Evolutionary conservation across 2,329 filamentous ascomycete genomes (phyloP).

Genomic region (Hypocrella siamensis): DNA sequence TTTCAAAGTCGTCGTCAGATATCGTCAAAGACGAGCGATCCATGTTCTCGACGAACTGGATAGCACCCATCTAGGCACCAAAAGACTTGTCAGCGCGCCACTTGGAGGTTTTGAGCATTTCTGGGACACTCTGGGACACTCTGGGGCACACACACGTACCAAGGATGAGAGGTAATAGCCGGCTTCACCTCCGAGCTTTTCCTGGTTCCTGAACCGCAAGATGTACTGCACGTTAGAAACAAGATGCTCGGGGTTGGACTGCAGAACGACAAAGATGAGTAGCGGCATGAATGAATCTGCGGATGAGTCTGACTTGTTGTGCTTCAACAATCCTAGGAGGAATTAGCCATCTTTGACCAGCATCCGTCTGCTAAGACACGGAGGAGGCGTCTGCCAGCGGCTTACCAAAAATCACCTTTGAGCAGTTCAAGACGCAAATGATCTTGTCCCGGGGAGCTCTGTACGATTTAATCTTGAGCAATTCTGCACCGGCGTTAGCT

Average conservation of each 20-base stretch:
- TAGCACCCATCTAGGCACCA: constrained; percentile 57
- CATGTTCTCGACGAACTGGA: constrained; percentile 93
- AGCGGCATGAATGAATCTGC: constrained; percentile 93
- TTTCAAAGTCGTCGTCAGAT: constrained; percentile 86
- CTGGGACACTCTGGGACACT: too few species aligned
- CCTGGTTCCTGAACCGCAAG: constrained; percentile 87
- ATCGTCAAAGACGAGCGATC: constrained; percentile 90
- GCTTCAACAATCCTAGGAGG: constrained; percentile 59
- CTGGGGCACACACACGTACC: constrained; percentile 22
- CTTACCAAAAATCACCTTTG: constrained; percentile 95
- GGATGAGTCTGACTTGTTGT: constrained; percentile 84
- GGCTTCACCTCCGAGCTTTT: constrained; percentile 92
- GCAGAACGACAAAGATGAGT: constrained; percentile 87
- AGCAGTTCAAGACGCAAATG: constrained; percentile 95
- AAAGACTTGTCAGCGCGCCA: constrained; percentile 1
- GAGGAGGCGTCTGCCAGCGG: not conserved
- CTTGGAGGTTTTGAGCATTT: not conserved
- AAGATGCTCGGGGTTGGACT: constrained; percentile 86
- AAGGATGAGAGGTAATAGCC: constrained; percentile 95
- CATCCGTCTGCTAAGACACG: not conserved
- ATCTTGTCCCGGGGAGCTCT: constrained; percentile 96
- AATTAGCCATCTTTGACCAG: not conserved
- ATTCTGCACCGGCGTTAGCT: constrained; percentile 49
- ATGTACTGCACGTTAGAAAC: constrained; percentile 99
- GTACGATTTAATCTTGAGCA: constrained; percentile 93